Base-by-base conservation (phyloP, 2,329 filamentous ascomycete genomes). In the Claviceps sp. region DNA sequence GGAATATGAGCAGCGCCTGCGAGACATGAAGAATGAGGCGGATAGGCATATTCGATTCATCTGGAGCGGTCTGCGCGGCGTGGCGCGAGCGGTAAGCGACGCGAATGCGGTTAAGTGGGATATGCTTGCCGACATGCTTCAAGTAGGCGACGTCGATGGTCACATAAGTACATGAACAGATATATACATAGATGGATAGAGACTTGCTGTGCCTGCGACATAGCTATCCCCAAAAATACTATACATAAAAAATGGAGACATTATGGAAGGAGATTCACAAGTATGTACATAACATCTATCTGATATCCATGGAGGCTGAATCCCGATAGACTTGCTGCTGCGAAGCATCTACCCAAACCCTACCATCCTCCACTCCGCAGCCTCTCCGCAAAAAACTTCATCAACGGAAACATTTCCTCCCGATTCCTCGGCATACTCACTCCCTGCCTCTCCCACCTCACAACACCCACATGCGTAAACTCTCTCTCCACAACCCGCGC, bases 321-420 rank as follows among this genome's bases (percentile, higher is more conserved):
- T 26, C 24, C 24, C 26, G 30, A 34, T 4, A 34, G 30, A 34
- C 8, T 34, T 34, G 30, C 30, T 34, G 30, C 30, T 34, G 1
- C 30, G 3, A 4, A 34, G 30, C 30, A 11, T 34, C 30, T 11
- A 11, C 30, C 9, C 30, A 34, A 34, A 34, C 30, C 11, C 9
- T 34, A 40, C 18, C 13, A 43, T 52, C 58, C 62, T 18, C 58
- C 63, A 50, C 53, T 58, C 34, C 52, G 61, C 18, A 93, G 66
- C 60, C 84, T 76, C 49, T 84, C 76, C 0, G 84, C 83, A 60
- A 89, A 77, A 60, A 84, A 96, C 62, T 85, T 80, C 88, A 96
- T 96, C 55, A 96, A 77, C 0, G 90, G 89, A 61, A 90, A 63
- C 77, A 94, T 90, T 73, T 97, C 90, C 11, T 94, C 88, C 50